Evolutionary conservation across 2,329 filamentous ascomycete species (phyloP).

Genomic region (Diaporthe sp.): DNA sequence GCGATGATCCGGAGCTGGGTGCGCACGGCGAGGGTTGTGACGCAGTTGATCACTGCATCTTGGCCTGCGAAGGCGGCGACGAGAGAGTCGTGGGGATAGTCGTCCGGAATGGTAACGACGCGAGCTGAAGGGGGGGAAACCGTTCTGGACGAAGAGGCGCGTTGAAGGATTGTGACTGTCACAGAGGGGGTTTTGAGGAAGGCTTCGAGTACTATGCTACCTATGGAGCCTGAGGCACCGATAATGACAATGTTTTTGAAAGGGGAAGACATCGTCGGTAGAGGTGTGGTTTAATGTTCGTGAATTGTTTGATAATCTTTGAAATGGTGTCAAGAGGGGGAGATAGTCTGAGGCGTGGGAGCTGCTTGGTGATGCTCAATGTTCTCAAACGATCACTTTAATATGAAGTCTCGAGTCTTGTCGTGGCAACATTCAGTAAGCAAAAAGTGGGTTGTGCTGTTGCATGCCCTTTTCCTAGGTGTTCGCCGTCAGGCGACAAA

Average conservation of each 20-base stretch:
- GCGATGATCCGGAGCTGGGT: conserved; percentile 67
- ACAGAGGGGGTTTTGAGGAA: conserved; percentile 3
- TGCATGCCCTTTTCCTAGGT: not conserved
- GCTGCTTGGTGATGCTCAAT: not conserved
- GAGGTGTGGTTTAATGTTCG: not conserved
- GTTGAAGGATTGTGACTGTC: conserved; percentile 41
- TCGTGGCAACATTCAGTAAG: not conserved
- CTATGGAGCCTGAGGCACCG: conserved; percentile 4
- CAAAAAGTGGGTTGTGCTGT: not conserved
- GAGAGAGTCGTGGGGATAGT: conserved; percentile 47
- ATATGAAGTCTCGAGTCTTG: no score
- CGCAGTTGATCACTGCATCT: conserved; percentile 57
- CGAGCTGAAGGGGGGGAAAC: conserved; percentile 43
- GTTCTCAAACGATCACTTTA: not conserved
- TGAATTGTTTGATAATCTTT: not conserved
- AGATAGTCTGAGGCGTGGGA: not conserved
- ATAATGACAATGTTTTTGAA: conserved; percentile 16
- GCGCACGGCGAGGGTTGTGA: conserved; percentile 51
- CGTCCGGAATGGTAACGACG: conserved; percentile 47
- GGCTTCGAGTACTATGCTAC: not conserved
- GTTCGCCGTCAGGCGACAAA: not conserved
- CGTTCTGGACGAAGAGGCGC: conserved; percentile 46
- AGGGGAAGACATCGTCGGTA: not conserved
- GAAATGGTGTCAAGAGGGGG: not conserved
- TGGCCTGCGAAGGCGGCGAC: conserved; percentile 46